A percentile compares a stretch with the other conserved stretches of the same genome.
These are phyloP conservation scores for Articulospora tetracladia DNA, from an alignment of 495 filamentous ascomycete species.

Conservation along the genomic window DNA sequence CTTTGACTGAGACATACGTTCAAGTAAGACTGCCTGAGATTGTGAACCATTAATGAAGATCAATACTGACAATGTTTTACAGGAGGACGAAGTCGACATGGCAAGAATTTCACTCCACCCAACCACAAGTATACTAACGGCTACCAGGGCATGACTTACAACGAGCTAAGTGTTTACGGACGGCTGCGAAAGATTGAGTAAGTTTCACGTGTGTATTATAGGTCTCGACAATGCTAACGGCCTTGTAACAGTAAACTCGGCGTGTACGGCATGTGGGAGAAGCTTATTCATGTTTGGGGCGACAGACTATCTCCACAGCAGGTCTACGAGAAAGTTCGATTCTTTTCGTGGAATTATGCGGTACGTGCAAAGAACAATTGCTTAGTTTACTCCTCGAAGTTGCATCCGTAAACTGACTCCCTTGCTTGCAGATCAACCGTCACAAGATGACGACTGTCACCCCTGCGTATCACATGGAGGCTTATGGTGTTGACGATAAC, in stretches of 20 bases:
- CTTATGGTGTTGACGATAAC: constrained; percentile 63
- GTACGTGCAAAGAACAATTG: not conserved
- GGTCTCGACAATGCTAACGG: not conserved
- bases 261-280: constrained; percentile 60
- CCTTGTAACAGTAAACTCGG: constrained; percentile 1
- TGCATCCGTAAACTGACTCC: not conserved
- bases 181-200: not conserved
- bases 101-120: not conserved
- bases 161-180: constrained; percentile 33
- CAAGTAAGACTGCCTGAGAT: not conserved
- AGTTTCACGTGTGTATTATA: not conserved
- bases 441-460: constrained; percentile 42
- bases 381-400: no score
- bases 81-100: constrained; percentile 72
- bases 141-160: constrained; percentile 9
- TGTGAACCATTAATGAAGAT: not conserved
- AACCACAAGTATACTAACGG: not conserved
- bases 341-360: constrained; percentile 65
- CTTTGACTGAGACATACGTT: constrained; percentile 60
- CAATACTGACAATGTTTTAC: not conserved
- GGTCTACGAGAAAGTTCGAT: constrained; percentile 57
- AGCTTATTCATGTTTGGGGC: constrained; percentile 68
- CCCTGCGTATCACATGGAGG: constrained; percentile 49
- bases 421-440: constrained; percentile 31
- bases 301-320: constrained; percentile 34